Percentiles rank a stretch among this genome's conserved stretches.
Evolutionary conservation across 2,329 filamentous ascomycete species (phyloP).

Genomic region (Fusarium hainanense): DNA sequence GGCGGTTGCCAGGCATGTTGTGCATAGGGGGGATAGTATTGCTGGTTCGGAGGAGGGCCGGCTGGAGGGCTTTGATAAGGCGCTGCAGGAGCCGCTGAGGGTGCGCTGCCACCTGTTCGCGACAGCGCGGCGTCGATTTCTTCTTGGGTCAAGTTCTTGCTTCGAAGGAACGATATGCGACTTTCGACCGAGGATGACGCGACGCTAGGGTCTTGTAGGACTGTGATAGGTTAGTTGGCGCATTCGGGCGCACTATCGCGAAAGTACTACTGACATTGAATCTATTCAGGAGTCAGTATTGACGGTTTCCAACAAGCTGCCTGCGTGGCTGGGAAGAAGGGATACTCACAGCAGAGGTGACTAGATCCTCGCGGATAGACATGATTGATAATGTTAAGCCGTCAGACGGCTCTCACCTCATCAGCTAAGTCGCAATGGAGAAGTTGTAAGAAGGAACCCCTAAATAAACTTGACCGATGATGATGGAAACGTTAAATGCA

Average conservation of each 20-base stretch:
- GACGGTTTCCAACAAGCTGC: constrained; percentile 3
- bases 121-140: constrained; percentile 89
- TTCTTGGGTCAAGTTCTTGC: constrained; percentile 96
- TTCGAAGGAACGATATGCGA: constrained; percentile 90
- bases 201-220: constrained; percentile 94
- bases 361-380: constrained; percentile 93
- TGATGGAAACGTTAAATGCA: constrained; percentile 43
- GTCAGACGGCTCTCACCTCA: constrained; percentile 40
- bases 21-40: constrained; percentile 61
- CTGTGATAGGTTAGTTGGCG: constrained; percentile 57
- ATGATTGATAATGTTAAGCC: constrained; percentile 57
- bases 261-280: constrained; percentile 55
- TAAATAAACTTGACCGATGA: constrained; percentile 20
- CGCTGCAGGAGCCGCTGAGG: constrained; percentile 53
- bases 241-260: background rate
- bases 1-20: constrained; percentile 69
- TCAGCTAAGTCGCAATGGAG: constrained; percentile 31
- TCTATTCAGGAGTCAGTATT: constrained; percentile 45
- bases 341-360: constrained; percentile 77
- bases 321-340: constrained; percentile 14
- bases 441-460: constrained; percentile 8
- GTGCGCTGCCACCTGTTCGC: constrained; percentile 72
- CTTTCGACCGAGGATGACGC: constrained; percentile 91
- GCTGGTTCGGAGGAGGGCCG: constrained; percentile 57
- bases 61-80: constrained; percentile 58